phyloP scores from a whole-genome alignment of 768 basidiomycete genomes.

The Amanita inopinata region DNA sequence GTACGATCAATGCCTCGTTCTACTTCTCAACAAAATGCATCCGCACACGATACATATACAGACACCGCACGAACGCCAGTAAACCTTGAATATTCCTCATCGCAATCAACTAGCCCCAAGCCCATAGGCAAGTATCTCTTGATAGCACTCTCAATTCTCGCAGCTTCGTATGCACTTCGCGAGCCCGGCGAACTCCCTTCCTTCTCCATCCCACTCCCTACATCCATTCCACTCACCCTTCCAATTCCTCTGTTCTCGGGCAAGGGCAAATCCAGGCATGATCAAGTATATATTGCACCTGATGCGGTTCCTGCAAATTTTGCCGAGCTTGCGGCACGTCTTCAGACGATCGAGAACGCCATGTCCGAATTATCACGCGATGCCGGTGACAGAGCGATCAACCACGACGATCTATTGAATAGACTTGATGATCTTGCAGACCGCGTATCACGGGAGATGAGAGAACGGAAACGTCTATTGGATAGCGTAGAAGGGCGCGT shows the following conservation, averaged over 20 bases:
- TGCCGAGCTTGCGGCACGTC: slow-evolving; percentile 51
- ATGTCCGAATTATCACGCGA: slow-evolving; percentile 52
- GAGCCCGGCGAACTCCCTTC: slow-evolving; percentile 24
- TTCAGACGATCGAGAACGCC: slow-evolving; percentile 54
- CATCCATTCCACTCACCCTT: slow-evolving; percentile 17
- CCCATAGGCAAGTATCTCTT: slow-evolving; percentile 26
- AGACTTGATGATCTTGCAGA: slow-evolving; percentile 50
- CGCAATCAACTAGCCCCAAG: not conserved
- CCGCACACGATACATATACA: not conserved
- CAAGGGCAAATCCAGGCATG: slow-evolving; percentile 10
- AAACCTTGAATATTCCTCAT: too few species aligned
- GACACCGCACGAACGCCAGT: not conserved
- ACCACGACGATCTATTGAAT: slow-evolving; percentile 41
- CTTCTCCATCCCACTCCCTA: slow-evolving; percentile 23
- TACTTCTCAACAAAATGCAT: too few species aligned
- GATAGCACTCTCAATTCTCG: slow-evolving; percentile 33
- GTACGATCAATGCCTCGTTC: not conserved
- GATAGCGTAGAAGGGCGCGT: slow-evolving; percentile 5
- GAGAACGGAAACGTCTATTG: slow-evolving; percentile 6
- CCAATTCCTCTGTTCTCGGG: slow-evolving; percentile 14
- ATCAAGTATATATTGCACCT: slow-evolving; percentile 39
- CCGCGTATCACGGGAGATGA: slow-evolving; percentile 28
- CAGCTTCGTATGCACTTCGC: slow-evolving; percentile 35
- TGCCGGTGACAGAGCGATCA: slow-evolving; percentile 42
- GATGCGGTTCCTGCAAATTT: slow-evolving; percentile 55